Base-by-base conservation (phyloP, 805 yeast genomes). In the Myxozyma lipomycoides region DNA sequence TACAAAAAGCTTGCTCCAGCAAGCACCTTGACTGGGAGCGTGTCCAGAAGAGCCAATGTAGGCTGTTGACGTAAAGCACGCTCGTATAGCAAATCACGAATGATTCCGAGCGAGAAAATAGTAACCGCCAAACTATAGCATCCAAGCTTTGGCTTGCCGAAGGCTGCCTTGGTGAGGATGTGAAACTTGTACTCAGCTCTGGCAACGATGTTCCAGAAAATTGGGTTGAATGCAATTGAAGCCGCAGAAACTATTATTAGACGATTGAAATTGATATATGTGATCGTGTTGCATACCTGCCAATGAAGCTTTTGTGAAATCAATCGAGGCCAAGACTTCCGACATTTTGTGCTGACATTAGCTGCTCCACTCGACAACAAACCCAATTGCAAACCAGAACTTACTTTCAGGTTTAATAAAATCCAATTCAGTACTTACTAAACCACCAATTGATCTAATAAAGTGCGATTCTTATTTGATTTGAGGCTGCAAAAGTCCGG, bases 121-220 rank as follows among this genome's bases (percentile, higher is more conserved):
- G 90, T 79, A 7, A 76, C 50, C 0, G 98, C 97, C 55, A 93
- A 76, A 3, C 80, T 59, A 66, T 93, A 93, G 68, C 98, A 95
- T 2, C 97, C 98, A 17, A 70, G 68, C 48, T 75, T 78, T 35
- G 82, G 73, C 46, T 76, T 76, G 22, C 86, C 83, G 26, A 86
- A 83, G 1, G 84, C 76, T 19, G 86, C 55, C 62, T 84, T 87
- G 19, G 98, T 86, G 48, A 91, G 70, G 46, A 84, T 62, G 59
- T 85, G 84, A 15, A 86, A 81, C 52, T 79, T 79, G 74, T 87
- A 87, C 66, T 93, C 98, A 59, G 51, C 17, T 6, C 98, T 78
- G 4, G 98, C 98, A 21, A 79, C 95, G 51, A 84, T 76, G 67
- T 93, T 93, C 98, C 98, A 93, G 66, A 90, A 91, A 28, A 86